Conservation (phyloP, 208 protist genomes). For the Leishmania arabica region DNA sequence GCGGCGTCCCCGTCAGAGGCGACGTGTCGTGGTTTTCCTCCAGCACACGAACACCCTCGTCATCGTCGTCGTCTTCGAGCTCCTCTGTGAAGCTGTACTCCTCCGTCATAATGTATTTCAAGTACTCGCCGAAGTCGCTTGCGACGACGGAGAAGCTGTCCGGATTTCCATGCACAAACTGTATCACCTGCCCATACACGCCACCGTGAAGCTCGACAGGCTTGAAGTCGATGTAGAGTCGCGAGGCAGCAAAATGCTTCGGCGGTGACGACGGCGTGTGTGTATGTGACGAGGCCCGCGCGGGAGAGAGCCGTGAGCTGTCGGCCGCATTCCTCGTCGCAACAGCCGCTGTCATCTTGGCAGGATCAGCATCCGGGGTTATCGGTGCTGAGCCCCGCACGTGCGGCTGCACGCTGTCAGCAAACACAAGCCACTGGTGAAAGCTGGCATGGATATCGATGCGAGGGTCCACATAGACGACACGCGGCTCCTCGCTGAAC, state of each 20-base stretch:
- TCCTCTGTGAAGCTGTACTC: slow-evolving; percentile 72
- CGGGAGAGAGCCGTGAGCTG: background rate
- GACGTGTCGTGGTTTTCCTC: background rate
- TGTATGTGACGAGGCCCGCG: background rate
- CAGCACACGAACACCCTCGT: slow-evolving; percentile 7
- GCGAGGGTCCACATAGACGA: slow-evolving; percentile 51
- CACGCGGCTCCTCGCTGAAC: background rate
- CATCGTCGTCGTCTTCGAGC: slow-evolving; percentile 57
- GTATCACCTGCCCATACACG: slow-evolving; percentile 46
- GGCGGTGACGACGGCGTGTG: background rate
- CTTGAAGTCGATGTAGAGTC: slow-evolving; percentile 59
- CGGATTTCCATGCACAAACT: slow-evolving; percentile 41
- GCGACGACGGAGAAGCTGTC: slow-evolving; percentile 61
- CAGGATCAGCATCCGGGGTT: slow-evolving; percentile 22
- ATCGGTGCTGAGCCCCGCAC: slow-evolving; percentile 21
- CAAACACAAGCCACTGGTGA: slow-evolving; percentile 51
- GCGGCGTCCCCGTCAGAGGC: background rate
- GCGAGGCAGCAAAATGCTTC: slow-evolving; percentile 32
- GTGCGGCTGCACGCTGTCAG: slow-evolving; percentile 56
- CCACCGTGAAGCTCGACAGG: slow-evolving; percentile 30
- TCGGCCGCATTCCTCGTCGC: background rate
- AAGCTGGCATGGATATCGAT: slow-evolving; percentile 48
- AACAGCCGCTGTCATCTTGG: slow-evolving; percentile 17
- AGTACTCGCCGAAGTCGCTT: slow-evolving; percentile 56
- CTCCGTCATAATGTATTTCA: slow-evolving; percentile 53